A percentile compares a stretch with the other conserved stretches of the same genome.
phyloP scores from a whole-genome alignment of 305 asterid species.

The Rubia tinctorum region DNA sequence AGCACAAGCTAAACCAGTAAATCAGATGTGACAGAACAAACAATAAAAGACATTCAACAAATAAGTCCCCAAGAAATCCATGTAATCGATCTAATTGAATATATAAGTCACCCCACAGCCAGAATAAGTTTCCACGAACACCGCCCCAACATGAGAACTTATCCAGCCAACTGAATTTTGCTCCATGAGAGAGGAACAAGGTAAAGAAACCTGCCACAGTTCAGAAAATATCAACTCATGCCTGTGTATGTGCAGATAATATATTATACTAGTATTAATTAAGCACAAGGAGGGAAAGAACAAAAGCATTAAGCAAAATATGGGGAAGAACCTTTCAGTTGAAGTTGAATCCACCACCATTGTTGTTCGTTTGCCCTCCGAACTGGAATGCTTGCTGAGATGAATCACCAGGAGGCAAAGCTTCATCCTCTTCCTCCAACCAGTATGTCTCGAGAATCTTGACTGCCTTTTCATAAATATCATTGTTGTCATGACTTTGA shows the following conservation, averaged over 20 bases:
- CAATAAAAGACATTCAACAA: background rate
- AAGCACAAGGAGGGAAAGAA: too few relatives aligned
- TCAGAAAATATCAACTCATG: background rate
- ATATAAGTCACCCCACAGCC: background rate
- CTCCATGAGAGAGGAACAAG: background rate
- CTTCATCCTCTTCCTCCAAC: constrained; percentile 77
- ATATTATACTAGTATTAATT: too few relatives aligned
- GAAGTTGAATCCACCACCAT: constrained; percentile 70
- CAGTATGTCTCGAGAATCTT: constrained; percentile 78
- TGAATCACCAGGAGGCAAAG: constrained; percentile 52
- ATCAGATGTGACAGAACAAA: background rate
- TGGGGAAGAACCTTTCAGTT: constrained; percentile 23
- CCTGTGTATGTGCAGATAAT: background rate
- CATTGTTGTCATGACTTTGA: constrained; percentile 83
- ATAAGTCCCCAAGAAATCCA: background rate
- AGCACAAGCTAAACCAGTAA: background rate
- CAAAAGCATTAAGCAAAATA: background rate
- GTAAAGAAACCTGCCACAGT: background rate
- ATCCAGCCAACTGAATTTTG: background rate
- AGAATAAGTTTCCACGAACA: background rate
- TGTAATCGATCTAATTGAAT: background rate
- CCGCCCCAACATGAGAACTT: background rate
- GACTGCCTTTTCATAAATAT: constrained; percentile 84
- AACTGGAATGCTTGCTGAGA: constrained; percentile 58
- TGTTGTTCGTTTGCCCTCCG: constrained; percentile 53